Base-by-base conservation (phyloP, 2,329 filamentous ascomycete genomes). In the Pezicula rhizophila region DNA sequence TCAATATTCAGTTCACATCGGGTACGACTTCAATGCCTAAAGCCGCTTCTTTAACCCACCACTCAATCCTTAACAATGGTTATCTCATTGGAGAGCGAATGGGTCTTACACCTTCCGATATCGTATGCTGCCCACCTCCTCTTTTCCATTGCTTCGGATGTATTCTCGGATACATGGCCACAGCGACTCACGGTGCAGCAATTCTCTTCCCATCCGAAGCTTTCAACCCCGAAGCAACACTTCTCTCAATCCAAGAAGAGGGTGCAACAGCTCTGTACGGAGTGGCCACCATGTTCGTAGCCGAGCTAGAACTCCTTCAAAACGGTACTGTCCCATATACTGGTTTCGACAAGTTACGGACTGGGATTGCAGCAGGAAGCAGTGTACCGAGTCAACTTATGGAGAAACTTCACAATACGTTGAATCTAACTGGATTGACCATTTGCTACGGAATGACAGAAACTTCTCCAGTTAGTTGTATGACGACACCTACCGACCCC, bases 1-100 rank as follows among this genome's bases (percentile, higher is more conserved):
- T 95, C 57, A 97, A 96, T 64, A 96, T 97, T 55, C 92, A 97
- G 66, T 97, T 97, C 71, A 99, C 93, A 0, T 92, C 86, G 0
- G 93, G 92, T n/a, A 97, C 93, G 0, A 97, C 93, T 0, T 88
- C 87, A 1, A 75, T 79, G 61, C 92, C 91, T 18, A 97, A 97
- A 70, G 93, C 93, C 0, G 92, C 92, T 1, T 95, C 90, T 71
- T 77, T 99, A 28, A 84, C 80, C 0, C 92, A 97, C 69, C 78
- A 76, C 3, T 84, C 79, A n/a, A 92, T 97, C 55, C 75, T 99
- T 52, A 99, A 97, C 69, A 97, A 97, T 64, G 93, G 91, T 28
- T 76, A 78, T 25, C 80, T 90, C 48, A 95, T 97, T 57, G 93
- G 87, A 0, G 72, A 84, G 59, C 79, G 91, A 39, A 96, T 97